Conservation (phyloP, 2,329 filamentous ascomycete genomes). For the Curvularia verruculosa region DNA sequence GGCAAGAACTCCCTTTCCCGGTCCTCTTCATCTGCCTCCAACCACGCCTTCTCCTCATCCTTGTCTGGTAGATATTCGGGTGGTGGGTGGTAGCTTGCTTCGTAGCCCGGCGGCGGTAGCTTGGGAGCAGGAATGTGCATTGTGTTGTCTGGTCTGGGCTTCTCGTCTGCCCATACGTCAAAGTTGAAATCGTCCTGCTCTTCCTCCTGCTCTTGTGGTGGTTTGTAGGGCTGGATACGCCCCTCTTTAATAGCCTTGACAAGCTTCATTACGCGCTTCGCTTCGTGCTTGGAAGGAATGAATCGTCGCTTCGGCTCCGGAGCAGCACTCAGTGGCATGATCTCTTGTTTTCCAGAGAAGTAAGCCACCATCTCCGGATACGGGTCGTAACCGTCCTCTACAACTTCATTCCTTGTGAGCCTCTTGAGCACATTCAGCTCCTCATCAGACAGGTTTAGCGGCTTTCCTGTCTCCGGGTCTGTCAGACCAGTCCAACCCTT, state of each 20-base stretch:
- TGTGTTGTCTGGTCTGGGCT: slow-evolving; percentile 77
- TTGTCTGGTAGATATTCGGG: slow-evolving; percentile 89
- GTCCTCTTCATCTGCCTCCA: slow-evolving; percentile 85
- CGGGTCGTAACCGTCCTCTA: slow-evolving; percentile 87
- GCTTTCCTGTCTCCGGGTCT: slow-evolving; percentile 91
- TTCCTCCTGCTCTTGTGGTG: slow-evolving; percentile 75
- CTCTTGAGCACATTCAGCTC: slow-evolving; percentile 88
- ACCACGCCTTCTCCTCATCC: slow-evolving; percentile 84
- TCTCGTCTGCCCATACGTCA: slow-evolving; percentile 95
- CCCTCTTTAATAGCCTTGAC: slow-evolving; percentile 95
- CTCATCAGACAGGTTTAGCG: slow-evolving; percentile 82
- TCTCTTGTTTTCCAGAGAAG: slow-evolving; percentile 87
- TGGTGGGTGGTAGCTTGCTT: slow-evolving; percentile 95
- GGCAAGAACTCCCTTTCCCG: slow-evolving; percentile 88
- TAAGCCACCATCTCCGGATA: slow-evolving; percentile 94
- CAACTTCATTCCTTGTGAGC: slow-evolving; percentile 86
- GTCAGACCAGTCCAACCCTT: slow-evolving; percentile 97
- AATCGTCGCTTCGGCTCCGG: slow-evolving; percentile 97
- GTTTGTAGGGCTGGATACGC: slow-evolving; percentile 87
- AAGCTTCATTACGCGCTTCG: slow-evolving; percentile 95
- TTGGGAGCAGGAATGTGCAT: slow-evolving; percentile 98
- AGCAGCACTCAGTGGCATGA: slow-evolving; percentile 92
- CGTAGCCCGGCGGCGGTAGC: slow-evolving; percentile 88
- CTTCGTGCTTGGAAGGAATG: slow-evolving; percentile 94
- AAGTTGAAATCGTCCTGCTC: slow-evolving; percentile 72